These are phyloP conservation scores for Phytophthora lateralis DNA, from an alignment of 352 stramenopile genomes.

Conservation along the genomic window DNA sequence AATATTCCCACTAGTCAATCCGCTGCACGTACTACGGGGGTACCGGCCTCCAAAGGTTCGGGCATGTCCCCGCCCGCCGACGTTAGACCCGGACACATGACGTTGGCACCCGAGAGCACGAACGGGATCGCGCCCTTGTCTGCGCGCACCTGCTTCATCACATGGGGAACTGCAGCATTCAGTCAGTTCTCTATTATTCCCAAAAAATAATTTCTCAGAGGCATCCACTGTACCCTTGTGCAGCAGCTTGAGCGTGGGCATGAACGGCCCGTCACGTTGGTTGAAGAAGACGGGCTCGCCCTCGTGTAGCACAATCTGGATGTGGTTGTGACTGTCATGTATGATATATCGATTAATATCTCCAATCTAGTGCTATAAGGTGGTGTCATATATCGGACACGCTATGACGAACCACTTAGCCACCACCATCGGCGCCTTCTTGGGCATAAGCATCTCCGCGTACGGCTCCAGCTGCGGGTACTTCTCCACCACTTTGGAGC, in stretches of 20 bases:
- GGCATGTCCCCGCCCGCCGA: conserved; percentile 94
- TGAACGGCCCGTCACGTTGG: conserved; percentile 96
- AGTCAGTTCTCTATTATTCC: not conserved
- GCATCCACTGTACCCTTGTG: conserved; percentile 83
- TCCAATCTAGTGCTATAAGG: not conserved
- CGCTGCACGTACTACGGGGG: conserved; percentile 73
- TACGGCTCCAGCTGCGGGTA: conserved; percentile 91
- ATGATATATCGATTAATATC: conserved; percentile 21
- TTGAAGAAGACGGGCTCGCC: conserved; percentile 96
- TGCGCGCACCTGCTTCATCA: conserved; percentile 94
- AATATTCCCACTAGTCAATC: not conserved
- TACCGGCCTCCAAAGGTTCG: conserved; percentile 82
- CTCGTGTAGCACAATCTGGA: conserved; percentile 91
- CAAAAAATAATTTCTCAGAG: not conserved
- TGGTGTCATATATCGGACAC: conserved; percentile 25
- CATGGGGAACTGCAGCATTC: conserved; percentile 70
- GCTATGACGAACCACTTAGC: conserved; percentile 80
- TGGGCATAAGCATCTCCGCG: conserved; percentile 90
- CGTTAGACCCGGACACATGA: conserved; percentile 98
- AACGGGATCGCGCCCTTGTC: conserved; percentile 99
- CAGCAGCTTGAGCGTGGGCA: conserved; percentile 95
- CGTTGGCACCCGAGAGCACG: conserved; percentile 96
- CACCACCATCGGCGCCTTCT: conserved; percentile 94
- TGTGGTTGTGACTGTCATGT: conserved; percentile 80
- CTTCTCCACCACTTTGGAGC: conserved; percentile 93